Conservation (phyloP, 805 yeast species). For the Gaillardinia entomophila region DNA sequence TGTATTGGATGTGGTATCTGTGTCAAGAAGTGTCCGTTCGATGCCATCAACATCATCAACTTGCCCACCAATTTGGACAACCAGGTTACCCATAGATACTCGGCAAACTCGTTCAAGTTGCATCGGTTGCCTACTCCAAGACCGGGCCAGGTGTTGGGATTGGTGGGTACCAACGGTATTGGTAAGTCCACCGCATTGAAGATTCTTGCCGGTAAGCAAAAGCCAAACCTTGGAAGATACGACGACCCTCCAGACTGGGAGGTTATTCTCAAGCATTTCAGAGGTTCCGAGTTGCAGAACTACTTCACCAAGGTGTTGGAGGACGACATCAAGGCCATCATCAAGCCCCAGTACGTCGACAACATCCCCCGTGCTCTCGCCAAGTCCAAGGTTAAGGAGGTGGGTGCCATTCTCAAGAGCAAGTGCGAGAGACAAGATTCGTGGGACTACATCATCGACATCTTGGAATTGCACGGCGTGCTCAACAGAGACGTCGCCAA, state of each 20-base stretch:
- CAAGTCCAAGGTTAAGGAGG: conserved; percentile 81
- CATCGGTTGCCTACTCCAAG: conserved; percentile 98
- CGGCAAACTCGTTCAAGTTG: conserved; percentile 95
- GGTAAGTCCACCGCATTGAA: conserved; percentile 97
- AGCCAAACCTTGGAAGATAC: conserved; percentile 90
- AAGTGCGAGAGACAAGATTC: conserved; percentile 68
- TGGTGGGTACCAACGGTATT: conserved; percentile 98
- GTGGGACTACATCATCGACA: conserved; percentile 58
- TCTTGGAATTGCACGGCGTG: conserved; percentile 71
- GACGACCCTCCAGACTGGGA: conserved; percentile 98
- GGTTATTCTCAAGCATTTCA: conserved; percentile 81
- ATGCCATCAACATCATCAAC: conserved; percentile 93
- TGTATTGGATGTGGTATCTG: conserved; percentile 99
- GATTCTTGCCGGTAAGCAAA: conserved; percentile 94
- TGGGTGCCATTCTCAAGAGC: conserved; percentile 74
- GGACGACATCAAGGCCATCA: conserved; percentile 92
- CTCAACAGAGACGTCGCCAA: conserved; percentile 83
- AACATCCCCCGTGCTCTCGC: conserved; percentile 91
- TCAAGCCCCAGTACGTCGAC: conserved; percentile 98
- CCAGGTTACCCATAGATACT: conserved; percentile 94
- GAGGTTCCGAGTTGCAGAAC: conserved; percentile 97
- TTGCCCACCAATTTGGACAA: conserved; percentile 90
- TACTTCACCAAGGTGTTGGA: conserved; percentile 91
- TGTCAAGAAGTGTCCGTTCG: conserved; percentile 97
- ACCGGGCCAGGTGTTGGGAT: conserved; percentile 97